Conservation (phyloP, 805 yeast genomes). For the Candida tammaniensis region DNA sequence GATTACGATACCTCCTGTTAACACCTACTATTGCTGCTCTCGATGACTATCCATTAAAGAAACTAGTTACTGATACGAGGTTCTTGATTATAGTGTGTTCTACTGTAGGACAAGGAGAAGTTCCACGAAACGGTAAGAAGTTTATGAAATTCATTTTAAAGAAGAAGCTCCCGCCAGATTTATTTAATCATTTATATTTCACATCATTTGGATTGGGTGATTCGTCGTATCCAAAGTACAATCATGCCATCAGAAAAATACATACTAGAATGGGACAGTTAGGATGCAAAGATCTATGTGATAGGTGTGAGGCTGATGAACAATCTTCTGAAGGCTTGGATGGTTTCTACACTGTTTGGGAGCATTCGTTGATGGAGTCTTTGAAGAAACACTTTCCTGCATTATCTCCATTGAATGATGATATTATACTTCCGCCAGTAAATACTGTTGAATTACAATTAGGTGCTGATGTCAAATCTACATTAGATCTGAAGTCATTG, state of each 20-base stretch:
- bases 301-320: conserved; percentile 89
- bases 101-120: conserved; percentile 94
- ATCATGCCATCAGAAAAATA: conserved; percentile 81
- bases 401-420: conserved; percentile 22
- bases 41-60: conserved; percentile 58
- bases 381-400: conserved; percentile 21
- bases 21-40: conserved; percentile 48
- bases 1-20: conserved; percentile 53
- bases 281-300: conserved; percentile 72
- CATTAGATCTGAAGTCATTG: neutral
- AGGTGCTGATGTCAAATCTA: neutral
- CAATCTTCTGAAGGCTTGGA: conserved; percentile 76
- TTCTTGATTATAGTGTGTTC: conserved; percentile 64
- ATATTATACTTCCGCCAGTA: conserved; percentile 24
- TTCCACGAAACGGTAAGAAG: conserved; percentile 72
- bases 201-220: conserved; percentile 92
- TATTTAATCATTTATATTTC: conserved; percentile 59
- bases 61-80: conserved; percentile 46
- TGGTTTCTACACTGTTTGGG: conserved; percentile 76
- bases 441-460: conserved; percentile 4
- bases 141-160: conserved; percentile 75
- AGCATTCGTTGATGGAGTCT: conserved; percentile 39
- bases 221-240: conserved; percentile 83
- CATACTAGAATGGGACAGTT: conserved; percentile 76
- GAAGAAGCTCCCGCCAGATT: conserved; percentile 56